Conservation (phyloP, 176 grass and related monocot genomes). For the Oryza coarctata region DNA sequence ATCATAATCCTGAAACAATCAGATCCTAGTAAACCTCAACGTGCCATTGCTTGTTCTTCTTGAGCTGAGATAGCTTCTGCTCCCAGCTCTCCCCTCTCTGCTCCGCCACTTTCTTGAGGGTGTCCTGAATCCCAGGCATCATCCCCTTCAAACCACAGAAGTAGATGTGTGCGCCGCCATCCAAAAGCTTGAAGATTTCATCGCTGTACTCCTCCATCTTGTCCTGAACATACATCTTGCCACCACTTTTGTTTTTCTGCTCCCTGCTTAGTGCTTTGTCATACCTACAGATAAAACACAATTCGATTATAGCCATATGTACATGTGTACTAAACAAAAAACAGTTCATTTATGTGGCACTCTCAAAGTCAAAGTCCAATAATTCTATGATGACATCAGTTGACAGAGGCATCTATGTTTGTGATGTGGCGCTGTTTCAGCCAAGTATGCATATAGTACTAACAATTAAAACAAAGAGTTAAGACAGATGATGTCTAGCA, state of each 20-base stretch:
- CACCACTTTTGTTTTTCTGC: constrained; percentile 79
- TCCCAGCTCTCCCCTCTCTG: constrained; percentile 96
- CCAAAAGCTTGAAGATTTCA: constrained; percentile 89
- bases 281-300: constrained; percentile 47
- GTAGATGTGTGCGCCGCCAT: constrained; percentile 83
- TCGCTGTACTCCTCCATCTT: constrained; percentile 97
- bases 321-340: background rate
- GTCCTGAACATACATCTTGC: constrained; percentile 98
- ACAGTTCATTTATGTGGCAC: background rate
- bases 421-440: background rate
- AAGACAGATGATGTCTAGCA: background rate
- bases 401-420: background rate
- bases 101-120: constrained; percentile 82
- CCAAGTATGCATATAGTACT: background rate
- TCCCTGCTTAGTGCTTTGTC: constrained; percentile 89
- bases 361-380: background rate
- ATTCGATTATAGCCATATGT: background rate
- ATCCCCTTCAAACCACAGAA: constrained; percentile 96
- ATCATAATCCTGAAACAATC: background rate
- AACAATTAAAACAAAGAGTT: background rate
- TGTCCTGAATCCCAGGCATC: constrained; percentile 95
- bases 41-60: constrained; percentile 99
- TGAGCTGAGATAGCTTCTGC: constrained; percentile 72
- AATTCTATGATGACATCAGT: background rate
- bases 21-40: constrained; percentile 83